These are phyloP conservation scores for Clathrospora elynae DNA, from an alignment of 2,329 filamentous ascomycete genomes.

Conservation along the genomic window DNA sequence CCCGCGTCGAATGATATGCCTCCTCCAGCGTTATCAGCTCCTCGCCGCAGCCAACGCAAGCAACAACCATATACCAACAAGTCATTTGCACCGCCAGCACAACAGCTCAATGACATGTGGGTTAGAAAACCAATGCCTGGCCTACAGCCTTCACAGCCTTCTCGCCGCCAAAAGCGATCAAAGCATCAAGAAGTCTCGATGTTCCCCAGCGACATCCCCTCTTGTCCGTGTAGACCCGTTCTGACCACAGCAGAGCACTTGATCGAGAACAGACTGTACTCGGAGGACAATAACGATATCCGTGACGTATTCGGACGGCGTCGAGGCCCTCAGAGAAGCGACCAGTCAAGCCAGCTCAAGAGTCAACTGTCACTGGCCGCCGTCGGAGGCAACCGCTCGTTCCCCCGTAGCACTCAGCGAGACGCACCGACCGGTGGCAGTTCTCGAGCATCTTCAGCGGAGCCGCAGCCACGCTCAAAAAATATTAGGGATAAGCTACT, in stretches of 20 bases:
- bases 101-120: conserved; percentile 22
- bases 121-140: conserved; percentile 26
- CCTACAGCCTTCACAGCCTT: not conserved
- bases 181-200: not conserved
- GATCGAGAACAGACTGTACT: not conserved
- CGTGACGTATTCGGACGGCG: conserved; percentile 28
- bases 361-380: conserved; percentile 8
- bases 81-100: conserved; percentile 36
- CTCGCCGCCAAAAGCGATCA: conserved; percentile 9
- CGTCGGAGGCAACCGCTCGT: too few relatives aligned
- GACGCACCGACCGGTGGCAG: not conserved
- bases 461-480: conserved; percentile 1
- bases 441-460: conserved; percentile 6
- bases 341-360: not conserved
- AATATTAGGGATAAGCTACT: not conserved
- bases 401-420: too few relatives aligned
- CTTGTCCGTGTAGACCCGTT: not conserved
- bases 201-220: not conserved
- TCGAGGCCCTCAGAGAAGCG: not conserved
- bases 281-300: conserved; percentile 32
- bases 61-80: conserved; percentile 25
- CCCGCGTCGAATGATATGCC: not conserved
- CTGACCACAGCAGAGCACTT: conserved; percentile 3
- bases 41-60: conserved; percentile 6
- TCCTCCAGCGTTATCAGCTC: not conserved